A percentile compares a stretch with the other conserved stretches of the same genome.
Evolutionary conservation across 2,329 filamentous ascomycete genomes (phyloP).

Genomic region (Colletotrichum ledebouriae): DNA sequence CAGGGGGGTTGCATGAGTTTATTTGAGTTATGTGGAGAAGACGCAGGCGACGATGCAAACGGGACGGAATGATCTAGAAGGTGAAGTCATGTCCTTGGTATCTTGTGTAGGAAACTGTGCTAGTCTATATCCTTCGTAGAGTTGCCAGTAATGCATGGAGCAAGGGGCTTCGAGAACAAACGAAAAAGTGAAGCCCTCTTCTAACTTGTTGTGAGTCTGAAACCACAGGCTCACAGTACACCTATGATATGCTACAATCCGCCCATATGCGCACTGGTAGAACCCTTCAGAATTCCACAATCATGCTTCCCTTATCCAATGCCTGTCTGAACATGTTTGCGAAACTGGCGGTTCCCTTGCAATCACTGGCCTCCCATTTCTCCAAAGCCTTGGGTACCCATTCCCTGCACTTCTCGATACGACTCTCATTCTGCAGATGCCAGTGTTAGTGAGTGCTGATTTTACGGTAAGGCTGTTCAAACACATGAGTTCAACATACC

Average conservation of each 20-base stretch:
- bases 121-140: not conserved
- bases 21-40: not conserved
- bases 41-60: not conserved
- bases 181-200: not conserved
- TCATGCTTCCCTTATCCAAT: constrained; percentile 54
- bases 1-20: not conserved
- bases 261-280: constrained; percentile 2
- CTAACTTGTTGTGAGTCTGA: not conserved
- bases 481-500: constrained; percentile 56
- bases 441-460: constrained; percentile 4
- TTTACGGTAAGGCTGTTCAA: too few species aligned
- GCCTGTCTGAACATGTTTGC: constrained; percentile 66
- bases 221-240: not conserved
- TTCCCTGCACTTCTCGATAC: constrained; percentile 74
- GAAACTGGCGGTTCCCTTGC: constrained; percentile 64
- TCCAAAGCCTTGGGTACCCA: constrained; percentile 72
- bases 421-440: constrained; percentile 65
- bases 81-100: not conserved
- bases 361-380: constrained; percentile 67
- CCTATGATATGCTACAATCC: not conserved
- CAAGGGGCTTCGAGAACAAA: not conserved
- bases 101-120: constrained; percentile 7
- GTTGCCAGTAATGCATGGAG: not conserved
- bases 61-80: constrained; percentile 4
- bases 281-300: constrained; percentile 46